A percentile compares a stretch with the other conserved stretches of the same genome.
Conservation (phyloP, 2,329 filamentous ascomycete genomes). For the Metarhizium guizhouense region DNA sequence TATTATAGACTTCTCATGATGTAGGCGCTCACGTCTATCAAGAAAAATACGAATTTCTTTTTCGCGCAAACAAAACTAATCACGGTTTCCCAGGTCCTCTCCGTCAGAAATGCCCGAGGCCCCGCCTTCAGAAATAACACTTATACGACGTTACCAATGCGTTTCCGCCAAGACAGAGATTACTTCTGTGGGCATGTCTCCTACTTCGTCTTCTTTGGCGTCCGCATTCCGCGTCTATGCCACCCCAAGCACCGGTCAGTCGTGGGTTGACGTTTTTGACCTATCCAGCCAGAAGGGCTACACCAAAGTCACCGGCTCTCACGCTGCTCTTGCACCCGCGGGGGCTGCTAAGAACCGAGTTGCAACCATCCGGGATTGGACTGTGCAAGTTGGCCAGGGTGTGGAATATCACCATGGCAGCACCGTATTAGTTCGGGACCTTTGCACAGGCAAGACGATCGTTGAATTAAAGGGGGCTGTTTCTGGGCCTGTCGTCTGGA, state of each 20-base stretch:
- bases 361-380: slow-evolving; percentile 23
- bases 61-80: no score
- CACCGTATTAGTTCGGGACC: slow-evolving; percentile 22
- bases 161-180: slow-evolving; percentile 22
- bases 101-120: not conserved
- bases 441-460: slow-evolving; percentile 19
- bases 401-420: slow-evolving; percentile 22
- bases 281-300: slow-evolving; percentile 15
- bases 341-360: slow-evolving; percentile 9
- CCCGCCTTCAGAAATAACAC: slow-evolving; percentile 8
- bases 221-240: slow-evolving; percentile 22
- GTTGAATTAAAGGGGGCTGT: slow-evolving; percentile 22
- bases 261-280: slow-evolving; percentile 29
- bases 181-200: slow-evolving; percentile 21
- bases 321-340: slow-evolving; percentile 19
- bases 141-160: slow-evolving; percentile 19
- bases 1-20: no score
- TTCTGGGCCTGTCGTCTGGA: slow-evolving; percentile 23
- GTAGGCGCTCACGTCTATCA: no score
- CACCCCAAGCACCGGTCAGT: slow-evolving; percentile 18
- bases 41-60: no score
- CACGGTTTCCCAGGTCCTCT: not conserved
- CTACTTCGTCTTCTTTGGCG: slow-evolving; percentile 9
- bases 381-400: slow-evolving; percentile 18
- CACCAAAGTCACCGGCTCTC: slow-evolving; percentile 21